Evolutionary conservation across 1,284 basidiomycete species (phyloP).

Genomic region (Anthracocystis setariae): DNA sequence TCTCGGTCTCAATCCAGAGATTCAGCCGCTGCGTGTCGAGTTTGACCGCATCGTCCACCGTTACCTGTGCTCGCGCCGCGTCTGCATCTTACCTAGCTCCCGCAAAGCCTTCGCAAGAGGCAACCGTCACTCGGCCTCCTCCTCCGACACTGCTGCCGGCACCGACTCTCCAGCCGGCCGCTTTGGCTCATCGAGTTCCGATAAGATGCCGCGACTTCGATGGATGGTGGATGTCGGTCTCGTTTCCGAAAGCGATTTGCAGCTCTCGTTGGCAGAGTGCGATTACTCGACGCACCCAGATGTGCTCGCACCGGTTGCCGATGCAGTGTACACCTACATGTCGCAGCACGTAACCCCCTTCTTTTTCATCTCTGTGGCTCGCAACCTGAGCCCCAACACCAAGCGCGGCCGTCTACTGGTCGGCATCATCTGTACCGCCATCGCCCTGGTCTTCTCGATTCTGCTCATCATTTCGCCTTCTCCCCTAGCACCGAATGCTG

Average conservation of each 20-base stretch:
- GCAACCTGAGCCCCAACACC: constrained; percentile 50
- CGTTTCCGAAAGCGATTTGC: constrained; percentile 36
- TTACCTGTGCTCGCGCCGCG: constrained; percentile 34
- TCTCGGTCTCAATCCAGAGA: constrained; percentile 32
- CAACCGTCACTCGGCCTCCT: constrained; percentile 27
- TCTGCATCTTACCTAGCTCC: constrained; percentile 21
- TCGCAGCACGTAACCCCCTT: constrained; percentile 50
- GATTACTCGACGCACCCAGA: constrained; percentile 50
- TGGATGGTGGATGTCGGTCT: constrained; percentile 59
- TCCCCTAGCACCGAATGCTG: constrained; percentile 36
- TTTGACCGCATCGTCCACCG: constrained; percentile 45
- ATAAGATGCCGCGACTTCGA: constrained; percentile 38
- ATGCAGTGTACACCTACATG: constrained; percentile 47
- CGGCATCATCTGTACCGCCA: constrained; percentile 35
- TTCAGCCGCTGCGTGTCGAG: constrained; percentile 40
- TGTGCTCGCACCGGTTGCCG: constrained; percentile 45
- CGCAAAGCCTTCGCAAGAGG: constrained; percentile 3
- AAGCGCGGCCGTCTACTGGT: constrained; percentile 48
- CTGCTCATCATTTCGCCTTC: constrained; percentile 46
- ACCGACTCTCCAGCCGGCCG: constrained; percentile 7
- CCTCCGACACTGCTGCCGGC: constrained; percentile 14
- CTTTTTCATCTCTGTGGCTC: constrained; percentile 49
- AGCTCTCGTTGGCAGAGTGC: constrained; percentile 34
- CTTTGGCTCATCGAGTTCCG: constrained; percentile 6
- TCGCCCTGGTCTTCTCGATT: constrained; percentile 47